Base-by-base conservation (phyloP, 129 eudicot genomes). In the Artemisia tridentata region DNA sequence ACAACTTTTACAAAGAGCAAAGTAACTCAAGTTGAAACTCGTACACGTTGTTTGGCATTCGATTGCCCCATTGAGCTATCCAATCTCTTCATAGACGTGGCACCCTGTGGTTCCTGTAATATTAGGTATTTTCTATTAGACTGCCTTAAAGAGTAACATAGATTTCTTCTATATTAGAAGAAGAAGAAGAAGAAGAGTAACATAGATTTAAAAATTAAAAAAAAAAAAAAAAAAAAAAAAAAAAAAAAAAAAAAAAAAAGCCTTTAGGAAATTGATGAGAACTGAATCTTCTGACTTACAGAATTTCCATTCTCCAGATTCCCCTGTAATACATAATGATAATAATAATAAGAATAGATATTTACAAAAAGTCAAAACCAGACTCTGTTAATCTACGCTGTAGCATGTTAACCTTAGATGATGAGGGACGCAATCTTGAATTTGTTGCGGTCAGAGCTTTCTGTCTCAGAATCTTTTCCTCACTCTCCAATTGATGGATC, bases 11-110 rank as follows among this genome's bases (percentile, higher is more conserved):
- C 52, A 64, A 15, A 64, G 3, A 64, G 46, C 8, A 34, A 65
- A 75, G 17, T 62, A 67, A 46, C 49, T 15, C 72, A 64, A 59
- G 61, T 72, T 68, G 47, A 79, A 71, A 47, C 67, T 81, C 95
- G 52, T 85, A 90, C 97, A 64, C 88, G 95, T 16, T 87, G 95
- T 69, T 80, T 86, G 54, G 88, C 95, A 58, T 72, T 18, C 20
- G 92, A 88, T 82, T 77, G 82, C 79, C 84, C 81, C 67, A 85
- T 16, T 51, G 69, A 68, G 73, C 71, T 75, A 72, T 84, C 84
- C 75, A 77, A 88, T 64, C 82, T 84, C 82, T 82, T 84, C 49
- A 80, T 53, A n/a, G 92, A 80, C n/a, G 83, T 50, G 34, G 61
- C 63, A 69, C 71, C 61, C 67, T 66, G 87, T 25, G 80, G 43